Percentiles rank a stretch among this genome's conserved stretches.
Evolutionary conservation across 2,329 filamentous ascomycete species (phyloP).

Genomic region (Elsinoe fawcettii): DNA sequence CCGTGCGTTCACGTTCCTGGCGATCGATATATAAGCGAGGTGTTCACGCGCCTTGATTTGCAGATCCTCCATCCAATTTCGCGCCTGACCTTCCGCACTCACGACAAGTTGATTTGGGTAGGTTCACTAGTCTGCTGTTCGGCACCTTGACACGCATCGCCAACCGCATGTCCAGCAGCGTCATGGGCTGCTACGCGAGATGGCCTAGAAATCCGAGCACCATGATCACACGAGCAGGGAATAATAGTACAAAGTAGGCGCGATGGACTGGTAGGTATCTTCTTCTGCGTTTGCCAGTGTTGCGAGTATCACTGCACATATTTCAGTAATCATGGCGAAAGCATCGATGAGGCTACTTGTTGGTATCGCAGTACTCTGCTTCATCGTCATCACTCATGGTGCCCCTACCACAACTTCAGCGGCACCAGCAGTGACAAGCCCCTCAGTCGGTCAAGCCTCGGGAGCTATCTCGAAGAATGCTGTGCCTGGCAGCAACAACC

Average conservation of each 20-base stretch:
- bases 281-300: background rate
- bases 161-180: background rate
- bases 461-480: background rate
- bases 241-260: background rate
- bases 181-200: background rate
- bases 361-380: background rate
- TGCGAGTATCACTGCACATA: background rate
- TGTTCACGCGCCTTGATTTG: background rate
- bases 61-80: background rate
- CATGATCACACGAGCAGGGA: background rate
- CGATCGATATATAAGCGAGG: slow-evolving; percentile 3
- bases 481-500: slow-evolving; percentile 5
- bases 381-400: background rate
- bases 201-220: background rate
- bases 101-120: background rate
- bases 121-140: background rate
- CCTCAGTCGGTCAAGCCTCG: background rate
- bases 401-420: background rate
- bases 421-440: background rate
- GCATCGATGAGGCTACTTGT: background rate
- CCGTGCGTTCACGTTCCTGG: background rate
- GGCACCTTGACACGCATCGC: background rate
- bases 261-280: background rate
- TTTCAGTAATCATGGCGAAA: background rate
- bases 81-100: background rate